These are phyloP conservation scores for Tolypocladium album DNA, from an alignment of 2,329 filamentous ascomycete genomes.

Conservation along the genomic window DNA sequence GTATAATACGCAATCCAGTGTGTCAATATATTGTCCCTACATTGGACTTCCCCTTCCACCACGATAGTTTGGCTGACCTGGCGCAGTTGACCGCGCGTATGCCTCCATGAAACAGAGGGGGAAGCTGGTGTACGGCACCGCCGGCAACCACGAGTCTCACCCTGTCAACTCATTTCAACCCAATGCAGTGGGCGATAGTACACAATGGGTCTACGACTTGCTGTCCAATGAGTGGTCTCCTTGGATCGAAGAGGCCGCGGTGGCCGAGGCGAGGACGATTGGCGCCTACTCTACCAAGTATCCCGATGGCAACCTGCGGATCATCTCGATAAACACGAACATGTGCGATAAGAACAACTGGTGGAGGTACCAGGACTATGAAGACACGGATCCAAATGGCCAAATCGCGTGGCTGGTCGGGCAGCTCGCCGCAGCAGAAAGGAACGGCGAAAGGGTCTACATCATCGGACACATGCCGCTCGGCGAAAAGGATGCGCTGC, in stretches of 20 bases:
- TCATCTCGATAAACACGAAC: conserved; percentile 50
- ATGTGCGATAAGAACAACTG: conserved; percentile 47
- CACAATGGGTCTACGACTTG: conserved; percentile 41
- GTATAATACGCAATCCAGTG: conserved; percentile 20
- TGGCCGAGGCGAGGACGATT: conserved; percentile 22
- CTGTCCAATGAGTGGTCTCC: conserved; percentile 33
- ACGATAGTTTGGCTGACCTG: background rate
- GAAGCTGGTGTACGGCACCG: conserved; percentile 36
- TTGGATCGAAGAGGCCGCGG: conserved; percentile 30
- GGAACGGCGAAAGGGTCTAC: conserved; percentile 40
- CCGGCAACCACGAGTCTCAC: conserved; percentile 45
- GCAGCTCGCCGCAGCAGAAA: conserved; percentile 43
- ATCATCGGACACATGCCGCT: conserved; percentile 47
- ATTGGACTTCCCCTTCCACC: background rate
- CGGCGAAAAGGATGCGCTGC: conserved; percentile 38
- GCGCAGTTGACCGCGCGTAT: conserved; percentile 33
- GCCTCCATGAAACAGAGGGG: conserved; percentile 29
- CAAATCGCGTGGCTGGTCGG: conserved; percentile 42
- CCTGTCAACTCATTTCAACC: conserved; percentile 40
- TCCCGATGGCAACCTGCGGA: conserved; percentile 33
- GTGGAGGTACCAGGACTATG: conserved; percentile 35
- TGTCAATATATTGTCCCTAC: background rate
- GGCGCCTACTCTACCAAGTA: conserved; percentile 38
- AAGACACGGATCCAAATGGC: conserved; percentile 37
- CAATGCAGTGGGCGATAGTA: conserved; percentile 21